Base-by-base conservation (phyloP, 2,329 filamentous ascomycete genomes). In the Ramularia endophylla region DNA sequence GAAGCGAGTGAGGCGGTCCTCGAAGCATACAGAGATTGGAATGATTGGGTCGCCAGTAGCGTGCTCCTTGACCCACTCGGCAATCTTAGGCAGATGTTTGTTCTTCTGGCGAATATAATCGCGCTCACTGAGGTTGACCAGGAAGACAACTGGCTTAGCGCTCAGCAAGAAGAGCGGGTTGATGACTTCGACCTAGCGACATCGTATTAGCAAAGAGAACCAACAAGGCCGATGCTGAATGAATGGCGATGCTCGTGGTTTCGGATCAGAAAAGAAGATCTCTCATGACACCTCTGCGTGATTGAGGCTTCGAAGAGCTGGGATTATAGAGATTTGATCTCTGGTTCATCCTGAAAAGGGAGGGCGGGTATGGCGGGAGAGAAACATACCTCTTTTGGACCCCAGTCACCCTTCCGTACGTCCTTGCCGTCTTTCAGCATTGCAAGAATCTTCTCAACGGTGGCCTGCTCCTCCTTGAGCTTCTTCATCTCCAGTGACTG, bases 101-200 rank as follows among this genome's bases (percentile, higher is more conserved):
- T 98, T 98, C 84, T 97, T 98, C 74, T 97, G 92, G 61, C 92
- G 85, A 62, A 95, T 83, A 67, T 89, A 98, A 69, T 98, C 92
- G 69, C 81, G 89, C 73, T 98, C 94, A 50, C 87, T 95, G 48
- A 98, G 73, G 73, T 98, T 98, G 72, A 97, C 86, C 31, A 98
- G 77, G 72, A 87, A 97, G 54, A 98, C 90, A 43, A 95, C 89
- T 3, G 92, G 90, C 73, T 98, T 98, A 53, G 94, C 92, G 27
- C 88, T 88, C 46, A 98, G 79, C 44, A 98, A 83, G 72, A 95
- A 85, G 18, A 98, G 80, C 59, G 89, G 87, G 74, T 98, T 98
- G 71, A 98, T 97, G 56, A 88, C 81, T 70, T 98, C 92, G 65
- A 98, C 83, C 92, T 98, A 19, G 12, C 30, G 27, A 15, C n/a